Conservation (phyloP, 2,329 filamentous ascomycete genomes). For the Penicillium sclerotigenum region DNA sequence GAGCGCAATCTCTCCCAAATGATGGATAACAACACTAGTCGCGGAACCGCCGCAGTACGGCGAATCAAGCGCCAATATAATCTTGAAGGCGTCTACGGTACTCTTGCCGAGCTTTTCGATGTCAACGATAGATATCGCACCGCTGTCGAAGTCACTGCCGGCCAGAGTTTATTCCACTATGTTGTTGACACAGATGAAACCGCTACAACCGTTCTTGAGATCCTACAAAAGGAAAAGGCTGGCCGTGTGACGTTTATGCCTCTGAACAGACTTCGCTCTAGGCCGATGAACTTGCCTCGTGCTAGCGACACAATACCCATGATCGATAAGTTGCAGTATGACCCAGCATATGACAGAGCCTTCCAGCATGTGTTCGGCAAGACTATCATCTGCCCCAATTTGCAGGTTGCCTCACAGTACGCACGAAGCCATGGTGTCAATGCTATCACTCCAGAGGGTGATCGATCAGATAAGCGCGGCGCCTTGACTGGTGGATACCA, state of each 20-base stretch:
- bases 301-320: constrained; percentile 85
- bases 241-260: constrained; percentile 95
- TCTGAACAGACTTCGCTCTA: constrained; percentile 72
- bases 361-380: constrained; percentile 95
- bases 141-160: constrained; percentile 88
- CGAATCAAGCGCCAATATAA: constrained; percentile 75
- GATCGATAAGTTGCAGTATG: constrained; percentile 78
- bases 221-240: constrained; percentile 72
- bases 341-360: constrained; percentile 72
- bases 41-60: constrained; percentile 81
- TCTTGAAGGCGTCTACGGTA: constrained; percentile 85
- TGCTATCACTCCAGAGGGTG: constrained; percentile 90
- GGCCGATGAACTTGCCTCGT: constrained; percentile 72
- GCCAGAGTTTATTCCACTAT: constrained; percentile 90
- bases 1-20: constrained; percentile 75
- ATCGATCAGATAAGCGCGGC: constrained; percentile 91
- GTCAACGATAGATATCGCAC: constrained; percentile 81
- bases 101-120: constrained; percentile 85
- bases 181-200: constrained; percentile 90
- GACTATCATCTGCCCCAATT: constrained; percentile 87
- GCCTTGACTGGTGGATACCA: constrained; percentile 94
- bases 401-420: constrained; percentile 84
- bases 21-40: constrained; percentile 85
- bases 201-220: constrained; percentile 74
- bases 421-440: constrained; percentile 87